phyloP scores from a whole-genome alignment of 345 rosid species.

The Murraya paniculata region DNA sequence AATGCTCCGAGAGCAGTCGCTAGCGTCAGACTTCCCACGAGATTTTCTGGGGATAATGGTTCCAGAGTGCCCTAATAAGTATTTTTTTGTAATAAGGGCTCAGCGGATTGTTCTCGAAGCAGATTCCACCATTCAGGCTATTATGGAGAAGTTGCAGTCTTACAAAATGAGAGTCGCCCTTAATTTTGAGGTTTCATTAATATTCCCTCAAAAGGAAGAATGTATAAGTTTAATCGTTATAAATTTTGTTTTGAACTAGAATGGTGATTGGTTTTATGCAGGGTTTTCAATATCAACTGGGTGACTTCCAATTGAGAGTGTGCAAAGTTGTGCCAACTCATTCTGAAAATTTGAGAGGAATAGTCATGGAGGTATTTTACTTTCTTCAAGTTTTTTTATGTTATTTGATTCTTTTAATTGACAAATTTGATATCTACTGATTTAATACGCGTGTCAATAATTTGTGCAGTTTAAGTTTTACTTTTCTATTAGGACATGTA shows the following conservation, averaged over 20 bases:
- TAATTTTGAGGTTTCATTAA: slow-evolving; percentile 55
- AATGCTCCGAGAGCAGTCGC: slow-evolving; percentile 51
- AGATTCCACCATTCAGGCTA: slow-evolving; percentile 71
- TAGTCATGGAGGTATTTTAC: slow-evolving; percentile 82
- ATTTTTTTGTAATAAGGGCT: slow-evolving; percentile 63
- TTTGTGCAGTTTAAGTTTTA: not conserved
- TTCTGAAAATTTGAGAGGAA: slow-evolving; percentile 84
- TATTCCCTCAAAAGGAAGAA: no score
- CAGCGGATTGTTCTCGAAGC: slow-evolving; percentile 76
- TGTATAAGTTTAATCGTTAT: no score
- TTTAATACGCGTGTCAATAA: not conserved
- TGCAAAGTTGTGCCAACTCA: slow-evolving; percentile 84
- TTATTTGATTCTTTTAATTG: not conserved
- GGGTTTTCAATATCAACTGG: slow-evolving; percentile 89
- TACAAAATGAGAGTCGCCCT: slow-evolving; percentile 76
- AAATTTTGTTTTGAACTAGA: not conserved
- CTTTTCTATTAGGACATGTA: not conserved
- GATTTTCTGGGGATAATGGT: slow-evolving; percentile 78
- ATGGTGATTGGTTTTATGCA: slow-evolving; percentile 19
- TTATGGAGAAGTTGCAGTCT: slow-evolving; percentile 96
- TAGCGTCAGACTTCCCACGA: slow-evolving; percentile 56
- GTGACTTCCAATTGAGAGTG: slow-evolving; percentile 83
- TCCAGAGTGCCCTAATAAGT: slow-evolving; percentile 79
- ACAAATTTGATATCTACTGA: not conserved
- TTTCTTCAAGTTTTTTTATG: not conserved